These are phyloP conservation scores for Simmondsia chinensis DNA, from an alignment of 148 eudicot genomes.

Conservation along the genomic window DNA sequence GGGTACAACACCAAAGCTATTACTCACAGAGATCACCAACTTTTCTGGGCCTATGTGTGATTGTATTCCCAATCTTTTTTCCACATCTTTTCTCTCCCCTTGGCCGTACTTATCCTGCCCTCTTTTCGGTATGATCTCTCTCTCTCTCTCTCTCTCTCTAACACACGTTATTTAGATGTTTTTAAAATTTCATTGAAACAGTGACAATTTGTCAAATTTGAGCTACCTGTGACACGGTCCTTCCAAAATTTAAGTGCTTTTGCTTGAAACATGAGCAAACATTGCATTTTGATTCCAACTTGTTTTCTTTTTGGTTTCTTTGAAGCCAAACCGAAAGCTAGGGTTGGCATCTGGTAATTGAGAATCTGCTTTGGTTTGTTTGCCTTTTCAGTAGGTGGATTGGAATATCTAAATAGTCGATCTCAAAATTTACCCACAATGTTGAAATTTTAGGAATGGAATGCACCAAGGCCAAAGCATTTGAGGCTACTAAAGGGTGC, in stretches of 20 bases:
- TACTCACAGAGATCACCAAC: slow-evolving; percentile 16
- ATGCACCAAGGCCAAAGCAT: slow-evolving; percentile 65
- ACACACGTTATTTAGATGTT: not conserved
- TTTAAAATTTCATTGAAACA: too few species aligned
- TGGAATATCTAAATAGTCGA: not conserved
- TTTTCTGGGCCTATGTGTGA: slow-evolving; percentile 16
- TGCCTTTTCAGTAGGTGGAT: not conserved
- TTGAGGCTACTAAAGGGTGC: slow-evolving; percentile 42
- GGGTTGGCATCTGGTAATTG: too few species aligned
- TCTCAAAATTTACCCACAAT: not conserved
- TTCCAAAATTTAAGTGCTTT: too few species aligned
- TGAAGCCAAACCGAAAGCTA: too few species aligned
- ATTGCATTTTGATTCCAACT: too few species aligned
- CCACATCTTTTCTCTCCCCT: slow-evolving; percentile 35
- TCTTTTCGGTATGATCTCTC: slow-evolving; percentile 34
- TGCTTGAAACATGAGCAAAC: too few species aligned
- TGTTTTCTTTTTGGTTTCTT: too few species aligned
- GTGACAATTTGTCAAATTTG: not conserved
- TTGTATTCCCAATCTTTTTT: slow-evolving; percentile 22
- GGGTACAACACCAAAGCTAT: slow-evolving; percentile 10
- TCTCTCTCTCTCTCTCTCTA: slow-evolving; percentile 3
- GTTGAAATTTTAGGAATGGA: slow-evolving; percentile 57
- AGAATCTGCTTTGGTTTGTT: not conserved
- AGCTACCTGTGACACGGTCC: too few species aligned
- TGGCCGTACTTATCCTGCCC: slow-evolving; percentile 32